Base-by-base conservation (phyloP, 352 stramenopile species). In the Pythium plurisporium region DNA sequence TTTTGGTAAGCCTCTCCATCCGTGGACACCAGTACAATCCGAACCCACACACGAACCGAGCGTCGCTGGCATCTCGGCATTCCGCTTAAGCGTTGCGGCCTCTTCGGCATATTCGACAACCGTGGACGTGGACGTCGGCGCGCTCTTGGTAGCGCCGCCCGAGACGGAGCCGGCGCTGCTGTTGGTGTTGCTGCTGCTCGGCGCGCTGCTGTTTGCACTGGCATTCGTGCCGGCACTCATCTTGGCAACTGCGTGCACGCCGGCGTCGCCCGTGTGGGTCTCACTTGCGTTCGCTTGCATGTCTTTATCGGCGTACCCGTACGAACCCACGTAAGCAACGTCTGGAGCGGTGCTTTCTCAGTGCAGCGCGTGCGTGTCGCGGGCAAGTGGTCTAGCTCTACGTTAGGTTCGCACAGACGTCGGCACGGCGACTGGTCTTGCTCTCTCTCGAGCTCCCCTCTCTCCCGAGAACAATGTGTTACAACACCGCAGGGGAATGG, bases 41-140 rank as follows among this genome's bases (percentile, higher is more conserved):
- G 6, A 33, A 6, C 20, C 9, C 8, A 9, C 30, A 5, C 11
- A 34, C 40, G 58, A 44, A 65, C 58, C 48, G 12, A 65, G 42
- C 12, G 50, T 65, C 20, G 48, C 45, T 17, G 50, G 59, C 36
- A 59, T 59, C 19, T 66, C 53, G 2, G 51, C 25, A 26, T 55
- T 53, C 10, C 54, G 33, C 54, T 54, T 54, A 12, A 61, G 33
- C 54, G 54, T 61, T 22, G 54, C 54, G 29, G 46, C 45, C 36
- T 55, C 17, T 19, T 54, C 45, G 20, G 59, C 43, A 31, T 52
- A 43, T 30, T 54, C 40, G 40, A 49, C 40, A n/a, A 15, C 9
- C 19, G 34, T 25, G 14, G 34, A 30, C 23, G 46, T 37, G 17
- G 38, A 30, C 27, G 27, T n/a, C 12, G 42, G 33, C 23, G 53